Percentiles rank a stretch among this genome's conserved stretches.
Conservation (phyloP, 1,284 basidiomycete genomes). For the Moniliella sp. region DNA sequence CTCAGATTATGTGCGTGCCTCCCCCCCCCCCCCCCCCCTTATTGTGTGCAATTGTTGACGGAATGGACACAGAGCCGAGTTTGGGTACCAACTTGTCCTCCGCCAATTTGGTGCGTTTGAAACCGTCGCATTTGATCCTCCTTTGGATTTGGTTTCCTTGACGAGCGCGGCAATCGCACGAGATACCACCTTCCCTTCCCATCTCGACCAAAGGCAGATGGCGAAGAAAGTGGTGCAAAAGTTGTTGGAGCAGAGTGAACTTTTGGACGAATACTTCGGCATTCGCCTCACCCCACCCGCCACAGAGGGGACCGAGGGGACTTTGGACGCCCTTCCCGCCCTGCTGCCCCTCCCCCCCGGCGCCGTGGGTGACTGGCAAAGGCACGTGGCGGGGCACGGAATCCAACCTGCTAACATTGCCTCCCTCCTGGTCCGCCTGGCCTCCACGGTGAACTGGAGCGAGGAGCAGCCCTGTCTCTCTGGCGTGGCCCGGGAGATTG, state of each 20-base stretch:
- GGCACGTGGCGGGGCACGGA: too few species aligned
- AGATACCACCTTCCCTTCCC: constrained; percentile 44
- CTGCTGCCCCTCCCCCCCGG: too few species aligned
- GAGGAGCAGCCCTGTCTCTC: constrained; percentile 66
- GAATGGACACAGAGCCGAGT: constrained; percentile 68
- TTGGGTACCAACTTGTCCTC: constrained; percentile 81
- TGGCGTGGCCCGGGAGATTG: constrained; percentile 64
- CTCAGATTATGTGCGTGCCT: constrained; percentile 10
- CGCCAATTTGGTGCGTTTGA: constrained; percentile 71
- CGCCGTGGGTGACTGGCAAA: too few species aligned
- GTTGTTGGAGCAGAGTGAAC: constrained; percentile 6
- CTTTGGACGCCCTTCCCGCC: constrained; percentile 29
- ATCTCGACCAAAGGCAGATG: too few species aligned
- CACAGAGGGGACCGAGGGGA: too few species aligned
- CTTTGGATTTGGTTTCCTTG: constrained; percentile 51
- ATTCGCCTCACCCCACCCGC: too few species aligned
- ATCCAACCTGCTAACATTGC: too few species aligned
- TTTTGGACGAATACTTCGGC: too few species aligned
- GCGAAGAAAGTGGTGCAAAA: constrained; percentile 44
- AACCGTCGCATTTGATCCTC: constrained; percentile 56
- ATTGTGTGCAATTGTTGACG: too few species aligned
- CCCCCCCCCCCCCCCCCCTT: too few species aligned
- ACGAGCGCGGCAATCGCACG: too few species aligned
- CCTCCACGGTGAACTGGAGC: constrained; percentile 58
- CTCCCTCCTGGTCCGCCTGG: too few species aligned